Base-by-base conservation (phyloP, 176 grass and related monocot species). In the Oryza nivara region DNA sequence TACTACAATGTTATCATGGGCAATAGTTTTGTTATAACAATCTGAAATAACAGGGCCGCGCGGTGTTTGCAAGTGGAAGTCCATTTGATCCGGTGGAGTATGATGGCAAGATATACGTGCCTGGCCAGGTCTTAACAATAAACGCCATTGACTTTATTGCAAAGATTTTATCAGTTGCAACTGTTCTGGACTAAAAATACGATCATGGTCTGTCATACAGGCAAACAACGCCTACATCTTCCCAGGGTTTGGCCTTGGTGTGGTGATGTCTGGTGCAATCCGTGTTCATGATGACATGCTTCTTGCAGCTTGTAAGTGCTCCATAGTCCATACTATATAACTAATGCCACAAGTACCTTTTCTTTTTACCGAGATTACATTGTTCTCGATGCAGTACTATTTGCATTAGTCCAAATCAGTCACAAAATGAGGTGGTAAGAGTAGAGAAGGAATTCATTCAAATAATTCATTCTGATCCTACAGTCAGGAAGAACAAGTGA, bases 41-140 rank as follows among this genome's bases (percentile, higher is more conserved):
- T 85, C 67, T 82, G 80, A 20, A 68, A 72, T 85, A 47, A 85
- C 90, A 98, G 96, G 96, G 96, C 44, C 90, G 85, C 76, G 96
- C 88, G 49, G 92, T 98, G 86, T 98, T 90, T 90, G 92, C 96
- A 74, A 92, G 89, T 63, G 96, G 96, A 67, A 98, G 96, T 71
- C 96, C 96, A 77, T 98, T 98, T 75, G 93, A 95, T 81, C 91
- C 96, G 76, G 87, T 98, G 72, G 93, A 94, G 82, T 92, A 93
- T 71, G 78, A 95, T 81, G 96, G 91, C 81, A 98, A 92, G 86
- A 85, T 82, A 86, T 58, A 91, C 78, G 81, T 95, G 47, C 88
- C 96, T 45, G 96, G 93, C 71, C 96, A 95, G 91, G 93, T 98
- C 80, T 82, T 46, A 69, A 85, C 46, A 78, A 63, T 70, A 46